These are phyloP conservation scores for Bruguiera hainesii DNA, from an alignment of 441 rosid species.

Conservation along the genomic window DNA sequence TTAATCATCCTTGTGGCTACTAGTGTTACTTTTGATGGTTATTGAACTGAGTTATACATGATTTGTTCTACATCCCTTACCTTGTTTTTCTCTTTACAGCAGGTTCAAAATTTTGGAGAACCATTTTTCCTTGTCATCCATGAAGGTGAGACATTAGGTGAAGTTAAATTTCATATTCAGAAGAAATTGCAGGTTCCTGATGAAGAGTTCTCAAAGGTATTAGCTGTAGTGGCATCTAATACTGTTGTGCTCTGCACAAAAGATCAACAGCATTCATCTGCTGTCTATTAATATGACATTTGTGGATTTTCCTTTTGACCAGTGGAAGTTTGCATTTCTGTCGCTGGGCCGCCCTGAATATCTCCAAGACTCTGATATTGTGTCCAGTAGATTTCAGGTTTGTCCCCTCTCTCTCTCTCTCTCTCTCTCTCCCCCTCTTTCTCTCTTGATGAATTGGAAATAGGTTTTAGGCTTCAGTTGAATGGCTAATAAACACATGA, in stretches of 20 bases:
- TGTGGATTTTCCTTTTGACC: constrained; percentile 5
- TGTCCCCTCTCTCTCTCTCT: neutral
- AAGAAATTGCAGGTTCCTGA: constrained; percentile 73
- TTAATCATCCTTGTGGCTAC: neutral
- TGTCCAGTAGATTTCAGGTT: constrained; percentile 74
- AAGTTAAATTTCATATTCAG: constrained; percentile 58
- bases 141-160: constrained; percentile 73
- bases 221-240: neutral
- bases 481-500: too few relatives aligned
- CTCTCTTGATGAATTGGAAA: too few relatives aligned
- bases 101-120: constrained; percentile 81
- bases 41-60: neutral
- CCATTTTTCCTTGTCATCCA: constrained; percentile 83
- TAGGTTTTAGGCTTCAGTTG: too few relatives aligned
- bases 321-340: constrained; percentile 84
- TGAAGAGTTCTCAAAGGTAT: constrained; percentile 76
- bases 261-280: neutral
- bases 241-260: neutral
- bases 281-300: neutral
- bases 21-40: constrained; percentile 11
- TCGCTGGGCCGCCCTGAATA: constrained; percentile 76
- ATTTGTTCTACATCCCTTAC: neutral
- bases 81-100: constrained; percentile 30
- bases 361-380: constrained; percentile 56
- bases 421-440: neutral